Base-by-base conservation (phyloP, 305 asterid genomes). In the Rubia balearica region DNA sequence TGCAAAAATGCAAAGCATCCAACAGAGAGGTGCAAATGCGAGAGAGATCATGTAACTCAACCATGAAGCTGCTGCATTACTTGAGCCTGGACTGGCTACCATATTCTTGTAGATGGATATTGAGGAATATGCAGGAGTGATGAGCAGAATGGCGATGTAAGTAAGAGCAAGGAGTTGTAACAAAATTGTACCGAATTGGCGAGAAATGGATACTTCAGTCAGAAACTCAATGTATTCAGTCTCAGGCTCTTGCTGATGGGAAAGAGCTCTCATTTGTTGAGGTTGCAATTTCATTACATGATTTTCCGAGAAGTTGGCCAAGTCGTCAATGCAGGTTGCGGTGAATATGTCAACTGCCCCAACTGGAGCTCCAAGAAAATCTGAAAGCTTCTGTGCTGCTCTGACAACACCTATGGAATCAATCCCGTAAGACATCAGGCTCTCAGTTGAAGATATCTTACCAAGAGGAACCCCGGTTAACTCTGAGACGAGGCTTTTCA, bases 321-420 rank as follows among this genome's bases (percentile, higher is more conserved):
- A 82, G 72, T 89, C 96, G 8, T 83, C 85, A 22, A 89, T 87
- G 81, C 89, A 84, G 49, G 90, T 86, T 33, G 96, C 90, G 12
- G 91, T 87, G 78, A 89, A 89, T 48, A 89, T 86, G 73, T 89
- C 96, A 3, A 87, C 89, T 48, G 91, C 96, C 8, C 96, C 94
- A 38, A 89, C 94, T 19, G 88, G 94, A 8, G 81, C 87, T 62
- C 94, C 91, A 1, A 89, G 90, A 79, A 86, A 89, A 77, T 87
- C 89, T 0, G 96, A 86, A 59, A 89, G 90, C 86, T 84, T 89
- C 75, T 89, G 96, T 65, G 96, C 94, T 56, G 94, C 94, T 82
- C 90, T 78, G 46, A 87, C 96, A 57, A 89, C 96, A 12, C 96
- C 96, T 75, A 89, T 89, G 33, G 96, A 89, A 79, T 89, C 96